These are phyloP conservation scores for Triticum monococcum DNA, from an alignment of 176 grass and related monocot genomes.

Conservation along the genomic window DNA sequence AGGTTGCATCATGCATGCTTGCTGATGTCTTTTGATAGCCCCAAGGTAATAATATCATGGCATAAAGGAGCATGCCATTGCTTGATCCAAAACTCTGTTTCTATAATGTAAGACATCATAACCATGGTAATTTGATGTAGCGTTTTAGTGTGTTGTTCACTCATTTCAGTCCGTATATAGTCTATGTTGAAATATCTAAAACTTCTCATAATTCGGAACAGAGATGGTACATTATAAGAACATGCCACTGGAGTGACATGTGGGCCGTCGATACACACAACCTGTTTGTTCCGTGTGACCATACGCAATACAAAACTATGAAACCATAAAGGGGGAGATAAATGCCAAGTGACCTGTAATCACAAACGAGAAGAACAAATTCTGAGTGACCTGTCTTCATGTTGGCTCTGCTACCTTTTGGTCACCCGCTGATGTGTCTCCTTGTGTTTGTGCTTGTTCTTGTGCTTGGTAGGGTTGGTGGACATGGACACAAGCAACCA, in stretches of 20 bases:
- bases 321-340: not conserved
- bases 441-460: constrained; percentile 1
- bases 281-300: not conserved
- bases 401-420: not conserved
- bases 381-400: constrained; percentile 2
- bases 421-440: constrained; percentile 30
- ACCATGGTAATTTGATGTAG: not conserved
- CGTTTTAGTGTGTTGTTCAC: no score
- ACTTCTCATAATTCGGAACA: no score
- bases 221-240: not conserved
- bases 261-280: not conserved
- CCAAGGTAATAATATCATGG: not conserved
- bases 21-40: not conserved
- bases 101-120: not conserved
- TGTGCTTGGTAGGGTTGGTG: constrained; percentile 32
- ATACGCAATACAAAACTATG: not conserved
- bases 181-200: no score
- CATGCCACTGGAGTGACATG: not conserved
- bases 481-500: not conserved
- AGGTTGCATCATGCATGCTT: no score
- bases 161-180: no score
- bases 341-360: not conserved
- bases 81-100: not conserved
- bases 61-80: not conserved
- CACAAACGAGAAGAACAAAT: constrained; percentile 4